Base-by-base conservation (phyloP, 805 yeast species). In the Candida maris region DNA sequence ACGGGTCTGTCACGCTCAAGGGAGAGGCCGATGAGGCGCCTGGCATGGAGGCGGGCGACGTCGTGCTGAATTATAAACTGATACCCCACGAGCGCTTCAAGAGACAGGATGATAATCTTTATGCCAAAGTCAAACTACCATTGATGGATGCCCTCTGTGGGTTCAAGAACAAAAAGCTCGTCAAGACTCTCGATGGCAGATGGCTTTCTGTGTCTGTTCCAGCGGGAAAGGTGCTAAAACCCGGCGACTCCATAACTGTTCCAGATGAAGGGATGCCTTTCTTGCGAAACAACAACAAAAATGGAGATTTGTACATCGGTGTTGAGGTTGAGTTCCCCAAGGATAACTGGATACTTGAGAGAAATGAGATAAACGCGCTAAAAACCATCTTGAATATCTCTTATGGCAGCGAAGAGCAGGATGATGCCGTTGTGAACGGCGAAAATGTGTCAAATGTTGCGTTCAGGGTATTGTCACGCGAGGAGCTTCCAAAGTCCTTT, bases 61-160 rank as follows among this genome's bases (percentile, higher is more conserved):
- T 91, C 13, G 66, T 81, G 2, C 67, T 93, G 45, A 70, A 70
- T 0, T 76, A 83, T 35, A 66, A 67, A 30, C 75, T 77, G 44
- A 66, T 69, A 38, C 34, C 48, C 3, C 75, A 80, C 53, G 49
- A 61, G 1, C 50, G 47, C 1, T 81, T 87, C 51, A 28, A 45
- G 12, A 44, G 63, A 38, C 67, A 70, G 27, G 81, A 76, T 6
- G 59, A 76, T 44, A 91, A 89, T 56, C 61, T 93, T 34, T 75
- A 75, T 46, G 71, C 85, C 3, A 65, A 69, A 19, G 61, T 79
- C 26, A 66, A 65, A 6, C 74, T 91, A 26, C 68, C 94, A 2
- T 65, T 91, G 34, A 76, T 76, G 10, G 97, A 91, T 46, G 81
- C 96, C 0, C 66, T 91, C n/a, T 74, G 86, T 41, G 97, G 97